Base-by-base conservation (phyloP, 1,284 basidiomycete species). In the Gomphus sp. region DNA sequence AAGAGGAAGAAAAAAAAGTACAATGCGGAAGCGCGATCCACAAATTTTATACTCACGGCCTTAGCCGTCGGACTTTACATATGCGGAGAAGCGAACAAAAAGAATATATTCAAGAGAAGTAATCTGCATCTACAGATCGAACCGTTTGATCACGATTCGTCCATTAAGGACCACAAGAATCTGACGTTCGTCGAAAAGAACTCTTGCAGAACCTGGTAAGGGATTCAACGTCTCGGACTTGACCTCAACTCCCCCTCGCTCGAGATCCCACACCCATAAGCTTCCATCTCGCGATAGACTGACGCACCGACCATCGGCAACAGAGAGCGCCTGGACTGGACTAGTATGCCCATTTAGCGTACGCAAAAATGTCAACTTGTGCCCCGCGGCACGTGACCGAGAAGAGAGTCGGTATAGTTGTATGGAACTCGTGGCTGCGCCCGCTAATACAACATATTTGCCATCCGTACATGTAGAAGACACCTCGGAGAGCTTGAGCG, bases 181-280 rank as follows among this genome's bases (percentile, higher is more conserved):
- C 31, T 45, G 52, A 8, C 58, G 58, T 25, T 59, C 58, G 54
- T 59, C 58, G 22, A 59, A 59, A 8, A 59, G 34, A 18, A 59
- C 58, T 39, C 45, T 54, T 28, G 52, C 34, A 9, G 58, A 47
- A 11, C n/a, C 44, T n/a, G 52, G 58, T 33, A 54, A 22, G n/a
- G 45, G 41, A 18, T 18, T 28, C 18, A 47, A 55, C 31, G 8
- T 45, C 16, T 49, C 52, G 12, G 52, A 31, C 14, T 43, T 33
- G 43, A 87, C 81, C 70, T 87, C 81, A 36, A 80, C 79, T 50
- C 84, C 82, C 14, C 80, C 86, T 49, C 73, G 76, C 67, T 91
- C 89, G 14, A 91, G 73, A 70, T 91, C 88, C 89, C 89, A 91
- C 2, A 88, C 85, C 86, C 87, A 89, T 45, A 91, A 76, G 65